These are phyloP conservation scores for Vanderwaltozyma tropicalis DNA, from an alignment of 805 yeast genomes.

Conservation along the genomic window DNA sequence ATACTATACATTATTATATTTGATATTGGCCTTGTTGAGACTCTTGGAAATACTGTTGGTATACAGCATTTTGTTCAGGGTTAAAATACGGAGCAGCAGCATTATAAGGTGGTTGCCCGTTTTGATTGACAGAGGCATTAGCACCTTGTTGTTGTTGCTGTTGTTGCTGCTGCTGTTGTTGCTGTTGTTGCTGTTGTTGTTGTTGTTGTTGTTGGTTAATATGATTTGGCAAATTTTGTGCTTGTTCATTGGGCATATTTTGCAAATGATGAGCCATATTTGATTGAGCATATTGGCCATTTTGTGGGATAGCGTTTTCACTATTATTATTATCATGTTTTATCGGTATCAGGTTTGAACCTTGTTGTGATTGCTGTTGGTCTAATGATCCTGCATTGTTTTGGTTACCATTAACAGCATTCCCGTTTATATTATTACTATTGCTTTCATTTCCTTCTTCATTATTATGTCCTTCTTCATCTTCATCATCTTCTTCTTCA, in stretches of 20 bases:
- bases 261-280: slow-evolving; percentile 1
- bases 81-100: slow-evolving; percentile 31
- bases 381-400: slow-evolving; percentile 3
- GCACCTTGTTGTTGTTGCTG: slow-evolving; percentile 7
- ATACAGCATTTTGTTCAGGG: slow-evolving; percentile 45
- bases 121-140: slow-evolving; percentile 7
- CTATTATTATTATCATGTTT: neutral
- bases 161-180: slow-evolving; percentile 1
- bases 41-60: slow-evolving; percentile 54
- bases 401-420: neutral
- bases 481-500: slow-evolving; percentile 61
- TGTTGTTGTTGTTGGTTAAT: slow-evolving; percentile 2
- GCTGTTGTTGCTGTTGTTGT: slow-evolving; percentile 3
- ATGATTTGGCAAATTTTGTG: slow-evolving; percentile 2
- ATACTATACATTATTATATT: neutral
- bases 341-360: neutral
- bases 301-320: neutral
- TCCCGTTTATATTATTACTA: slow-evolving; percentile 21
- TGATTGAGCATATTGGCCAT: neutral
- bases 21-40: slow-evolving; percentile 34
- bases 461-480: slow-evolving; percentile 39
- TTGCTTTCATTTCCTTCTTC: slow-evolving; percentile 24
- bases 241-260: slow-evolving; percentile 1
- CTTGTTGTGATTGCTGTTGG: slow-evolving; percentile 1
- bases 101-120: slow-evolving; percentile 30